Base-by-base conservation (phyloP, 352 stramenopile genomes). In the Pythium oligandrum region DNA sequence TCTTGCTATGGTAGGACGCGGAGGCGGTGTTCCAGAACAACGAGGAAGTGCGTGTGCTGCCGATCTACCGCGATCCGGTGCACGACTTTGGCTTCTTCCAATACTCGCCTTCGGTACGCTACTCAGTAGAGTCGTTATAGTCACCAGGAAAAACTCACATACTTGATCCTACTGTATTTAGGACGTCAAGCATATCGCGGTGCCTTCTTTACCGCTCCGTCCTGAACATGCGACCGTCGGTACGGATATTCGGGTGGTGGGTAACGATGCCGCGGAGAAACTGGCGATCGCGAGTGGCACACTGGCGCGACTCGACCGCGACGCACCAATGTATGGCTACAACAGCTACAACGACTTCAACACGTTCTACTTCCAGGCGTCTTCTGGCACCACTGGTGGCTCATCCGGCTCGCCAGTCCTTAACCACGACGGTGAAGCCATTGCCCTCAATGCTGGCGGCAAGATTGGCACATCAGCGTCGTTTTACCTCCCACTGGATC, bases 311-410 rank as follows among this genome's bases (percentile, higher is more conserved):
- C 69, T 97, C 17, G 91, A 98, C 64, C 89, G 91, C 4, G 87
- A 96, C 12, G 84, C 87, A 4, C 91, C 91, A 0, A 76, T 86
- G 44, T 98, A 98, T 47, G 85, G 84, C 5, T 87, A 64, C 51
- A 93, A 94, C 60, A 93, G 74, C 54, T 97, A 97, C 83, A 95
- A 94, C 60, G 91, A 98, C 59, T 96, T 96, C 50, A 96, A 96
- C 66, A 97, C 89, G 45, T 98, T 98, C 64, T 98, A 98, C 71
- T 92, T 91, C 54, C 81, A 91, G 51, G 89, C 90, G 40, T 93
- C 85, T 26, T 95, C 85, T 10, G 77, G 75, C 73, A 92, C 83
- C 0, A 88, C 73, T 37, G 90, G 90, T n/a, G 90, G 90, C 0
- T 94, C 78, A 1, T 96, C 85, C 12, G 90, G 90, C 1, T 95